These are phyloP conservation scores for Colletotrichum noveboracense DNA, from an alignment of 2,329 filamentous ascomycete species.

Conservation along the genomic window DNA sequence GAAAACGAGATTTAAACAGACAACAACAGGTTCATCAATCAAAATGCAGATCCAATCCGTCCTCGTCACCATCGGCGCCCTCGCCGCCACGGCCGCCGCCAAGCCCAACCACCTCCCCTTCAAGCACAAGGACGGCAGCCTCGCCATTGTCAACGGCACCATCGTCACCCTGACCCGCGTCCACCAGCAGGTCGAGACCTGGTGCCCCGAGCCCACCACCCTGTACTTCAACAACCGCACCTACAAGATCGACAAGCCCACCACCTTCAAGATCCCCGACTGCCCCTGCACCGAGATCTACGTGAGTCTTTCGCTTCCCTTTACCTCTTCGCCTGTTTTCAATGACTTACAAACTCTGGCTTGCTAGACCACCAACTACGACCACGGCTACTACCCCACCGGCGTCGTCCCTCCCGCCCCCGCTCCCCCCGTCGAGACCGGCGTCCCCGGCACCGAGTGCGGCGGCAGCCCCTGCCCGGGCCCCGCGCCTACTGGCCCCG, in stretches of 20 bases:
- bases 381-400: background rate
- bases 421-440: background rate
- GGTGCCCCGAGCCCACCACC: conserved; percentile 51
- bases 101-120: background rate
- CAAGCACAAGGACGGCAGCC: background rate
- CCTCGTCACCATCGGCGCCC: conserved; percentile 28
- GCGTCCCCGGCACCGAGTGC: background rate
- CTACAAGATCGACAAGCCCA: conserved; percentile 59
- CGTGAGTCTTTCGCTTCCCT: background rate
- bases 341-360: background rate
- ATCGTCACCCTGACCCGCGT: conserved; percentile 39
- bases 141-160: conserved; percentile 26
- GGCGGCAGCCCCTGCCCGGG: background rate
- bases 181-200: conserved; percentile 41
- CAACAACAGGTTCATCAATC: conserved; percentile 13
- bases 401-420: background rate
- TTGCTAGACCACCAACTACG: background rate
- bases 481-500: background rate
- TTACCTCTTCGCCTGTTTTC: background rate
- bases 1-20: background rate
- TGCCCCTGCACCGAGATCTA: conserved; percentile 52
- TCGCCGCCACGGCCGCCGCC: conserved; percentile 1
- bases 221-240: conserved; percentile 39
- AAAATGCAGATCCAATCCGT: conserved; percentile 34
- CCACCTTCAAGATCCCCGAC: conserved; percentile 60